Evolutionary conservation across 225 moss, liverwort and hornwort genomes (phyloP).

Genomic region (Thuidium tamariscinum): DNA sequence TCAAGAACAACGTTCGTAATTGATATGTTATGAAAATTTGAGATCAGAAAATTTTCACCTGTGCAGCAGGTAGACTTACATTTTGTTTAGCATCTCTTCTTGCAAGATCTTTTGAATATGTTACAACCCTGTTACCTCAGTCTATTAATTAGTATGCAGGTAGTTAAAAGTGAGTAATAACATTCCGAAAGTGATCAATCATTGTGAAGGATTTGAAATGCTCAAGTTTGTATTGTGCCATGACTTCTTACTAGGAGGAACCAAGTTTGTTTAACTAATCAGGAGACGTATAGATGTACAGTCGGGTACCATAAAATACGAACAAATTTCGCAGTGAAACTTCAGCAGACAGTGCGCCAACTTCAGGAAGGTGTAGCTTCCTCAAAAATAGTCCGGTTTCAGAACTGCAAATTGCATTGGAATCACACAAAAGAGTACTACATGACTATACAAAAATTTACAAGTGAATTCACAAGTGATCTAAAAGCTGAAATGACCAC

Average conservation of each 20-base stretch:
- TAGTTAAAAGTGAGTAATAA: neutral
- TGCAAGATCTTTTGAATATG: neutral
- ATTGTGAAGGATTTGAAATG: neutral
- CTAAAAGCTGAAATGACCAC: no score
- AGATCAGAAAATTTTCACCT: neutral
- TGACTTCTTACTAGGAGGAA: neutral
- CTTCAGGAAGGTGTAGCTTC: no score
- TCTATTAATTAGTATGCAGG: neutral
- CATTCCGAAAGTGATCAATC: neutral
- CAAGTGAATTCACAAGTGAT: no score
- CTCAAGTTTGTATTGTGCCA: no score
- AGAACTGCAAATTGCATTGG: no score
- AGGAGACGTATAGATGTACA: neutral
- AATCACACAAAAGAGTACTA: no score
- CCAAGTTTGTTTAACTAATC: neutral
- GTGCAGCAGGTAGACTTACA: neutral
- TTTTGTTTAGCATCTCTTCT: neutral
- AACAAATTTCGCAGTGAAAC: no score
- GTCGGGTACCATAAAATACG: no score
- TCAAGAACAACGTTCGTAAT: neutral
- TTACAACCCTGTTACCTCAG: neutral
- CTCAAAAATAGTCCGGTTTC: no score
- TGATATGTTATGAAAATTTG: neutral
- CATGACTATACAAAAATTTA: no score
- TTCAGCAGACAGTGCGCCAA: no score